phyloP scores from a whole-genome alignment of 192 early-diverging fungal genomes.

The Lunasporangiospora selenospora region DNA sequence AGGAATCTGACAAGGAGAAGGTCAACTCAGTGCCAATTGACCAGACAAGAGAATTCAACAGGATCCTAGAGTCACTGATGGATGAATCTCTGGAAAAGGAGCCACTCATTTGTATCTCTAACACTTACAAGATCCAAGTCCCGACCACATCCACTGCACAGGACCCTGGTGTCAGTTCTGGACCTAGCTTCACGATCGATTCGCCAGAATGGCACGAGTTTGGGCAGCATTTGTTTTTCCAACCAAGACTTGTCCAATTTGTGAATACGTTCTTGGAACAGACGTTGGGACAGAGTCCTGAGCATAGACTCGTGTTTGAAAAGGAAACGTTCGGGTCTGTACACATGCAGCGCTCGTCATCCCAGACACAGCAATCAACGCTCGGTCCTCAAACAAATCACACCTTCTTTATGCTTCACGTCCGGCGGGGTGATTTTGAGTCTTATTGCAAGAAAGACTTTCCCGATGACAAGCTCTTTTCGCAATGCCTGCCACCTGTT shows the following conservation, averaged over 20 bases:
- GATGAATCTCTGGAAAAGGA: not conserved
- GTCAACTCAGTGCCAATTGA: too few species aligned
- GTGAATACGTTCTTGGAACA: constrained; percentile 1
- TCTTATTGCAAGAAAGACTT: constrained; percentile 2
- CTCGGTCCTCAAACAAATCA: not conserved
- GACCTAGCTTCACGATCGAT: not conserved
- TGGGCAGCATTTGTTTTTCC: constrained; percentile 4
- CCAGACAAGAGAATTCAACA: too few species aligned
- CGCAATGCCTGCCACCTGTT: not conserved
- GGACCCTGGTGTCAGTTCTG: too few species aligned
- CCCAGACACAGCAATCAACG: not conserved
- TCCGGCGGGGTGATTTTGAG: constrained; percentile 9
- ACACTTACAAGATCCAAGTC: constrained; percentile 13
- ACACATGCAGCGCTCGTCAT: not conserved
- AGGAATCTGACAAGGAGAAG: not conserved
- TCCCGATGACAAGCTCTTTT: not conserved
- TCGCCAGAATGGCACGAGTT: constrained; percentile 8
- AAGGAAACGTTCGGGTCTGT: constrained; percentile 5
- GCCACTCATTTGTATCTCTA: not conserved
- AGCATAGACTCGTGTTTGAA: not conserved
- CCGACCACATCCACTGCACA: not conserved
- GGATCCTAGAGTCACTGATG: not conserved
- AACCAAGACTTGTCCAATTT: not conserved
- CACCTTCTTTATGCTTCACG: constrained; percentile 10
- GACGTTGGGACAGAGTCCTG: not conserved